These are phyloP conservation scores for Penicillium italicum DNA, from an alignment of 2,329 filamentous ascomycete genomes.

Conservation along the genomic window DNA sequence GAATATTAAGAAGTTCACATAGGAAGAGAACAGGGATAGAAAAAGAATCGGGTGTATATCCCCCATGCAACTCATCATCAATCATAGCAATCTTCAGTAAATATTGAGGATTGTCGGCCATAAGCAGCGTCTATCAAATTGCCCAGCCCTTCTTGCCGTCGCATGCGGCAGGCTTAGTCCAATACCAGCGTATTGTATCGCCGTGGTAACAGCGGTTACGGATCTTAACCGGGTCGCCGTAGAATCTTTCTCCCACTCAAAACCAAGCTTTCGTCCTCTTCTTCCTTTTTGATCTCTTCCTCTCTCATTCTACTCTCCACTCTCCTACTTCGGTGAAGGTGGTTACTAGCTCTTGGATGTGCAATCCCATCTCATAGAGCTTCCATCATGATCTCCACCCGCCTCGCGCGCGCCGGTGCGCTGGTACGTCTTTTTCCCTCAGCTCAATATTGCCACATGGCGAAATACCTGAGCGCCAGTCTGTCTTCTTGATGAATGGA, in stretches of 20 bases:
- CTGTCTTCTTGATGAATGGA: constrained; percentile 4
- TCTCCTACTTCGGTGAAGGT: constrained; percentile 34
- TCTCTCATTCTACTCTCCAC: constrained; percentile 38
- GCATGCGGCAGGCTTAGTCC: constrained; percentile 29
- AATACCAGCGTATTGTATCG: constrained; percentile 27
- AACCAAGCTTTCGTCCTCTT: constrained; percentile 41
- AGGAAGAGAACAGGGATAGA: neutral
- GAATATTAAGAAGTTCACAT: neutral
- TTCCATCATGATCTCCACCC: constrained; percentile 48
- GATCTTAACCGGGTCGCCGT: constrained; percentile 37
- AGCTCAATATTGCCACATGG: neutral
- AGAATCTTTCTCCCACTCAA: constrained; percentile 36
- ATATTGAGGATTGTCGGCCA: neutral
- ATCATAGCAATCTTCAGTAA: neutral
- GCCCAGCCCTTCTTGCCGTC: constrained; percentile 26
- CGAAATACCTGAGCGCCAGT: neutral
- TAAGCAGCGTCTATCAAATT: constrained; percentile 6
- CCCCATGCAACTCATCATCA: neutral
- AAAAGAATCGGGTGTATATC: neutral
- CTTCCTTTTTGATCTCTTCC: constrained; percentile 35
- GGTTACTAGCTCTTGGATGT: constrained; percentile 39
- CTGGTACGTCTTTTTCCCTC: constrained; percentile 39
- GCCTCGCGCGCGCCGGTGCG: constrained; percentile 47
- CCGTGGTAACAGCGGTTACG: constrained; percentile 40
- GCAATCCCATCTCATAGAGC: constrained; percentile 40